Conservation (phyloP, 1,284 basidiomycete species). For the Malassezia restricta region DNA sequence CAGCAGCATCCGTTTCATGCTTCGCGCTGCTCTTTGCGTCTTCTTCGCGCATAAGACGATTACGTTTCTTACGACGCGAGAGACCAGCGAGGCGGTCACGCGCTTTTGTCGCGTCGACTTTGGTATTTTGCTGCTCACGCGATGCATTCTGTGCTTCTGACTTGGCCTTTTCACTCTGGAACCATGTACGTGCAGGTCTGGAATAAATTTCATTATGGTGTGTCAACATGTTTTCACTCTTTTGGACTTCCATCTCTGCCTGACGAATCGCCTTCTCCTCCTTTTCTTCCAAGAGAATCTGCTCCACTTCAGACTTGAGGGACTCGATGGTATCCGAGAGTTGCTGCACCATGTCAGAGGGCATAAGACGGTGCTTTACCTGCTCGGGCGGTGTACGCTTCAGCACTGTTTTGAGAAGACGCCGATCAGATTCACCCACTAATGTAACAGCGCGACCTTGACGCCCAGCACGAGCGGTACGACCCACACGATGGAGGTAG, state of each 20-base stretch:
- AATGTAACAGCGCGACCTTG: constrained; percentile 90
- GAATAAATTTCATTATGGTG: constrained; percentile 89
- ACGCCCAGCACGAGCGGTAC: constrained; percentile 85
- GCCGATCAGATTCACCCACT: constrained; percentile 88
- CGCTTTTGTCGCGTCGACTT: constrained; percentile 19
- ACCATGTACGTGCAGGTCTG: constrained; percentile 91
- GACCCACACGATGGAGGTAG: constrained; percentile 89
- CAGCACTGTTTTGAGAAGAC: constrained; percentile 88
- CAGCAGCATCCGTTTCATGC: constrained; percentile 21
- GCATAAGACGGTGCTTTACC: constrained; percentile 78
- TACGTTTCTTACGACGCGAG: constrained; percentile 30
- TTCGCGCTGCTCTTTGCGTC: constrained; percentile 23
- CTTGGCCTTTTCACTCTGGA: constrained; percentile 80
- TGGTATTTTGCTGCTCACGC: constrained; percentile 25
- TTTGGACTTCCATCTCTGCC: constrained; percentile 91
- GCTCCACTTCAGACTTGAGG: constrained; percentile 67
- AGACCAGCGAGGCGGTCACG: constrained; percentile 33
- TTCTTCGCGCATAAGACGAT: constrained; percentile 33
- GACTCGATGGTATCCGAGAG: constrained; percentile 62
- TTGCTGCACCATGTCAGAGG: constrained; percentile 62
- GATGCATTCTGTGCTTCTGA: constrained; percentile 54
- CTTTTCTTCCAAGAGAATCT: constrained; percentile 78
- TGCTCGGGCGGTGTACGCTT: constrained; percentile 75
- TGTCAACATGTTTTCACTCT: constrained; percentile 89
- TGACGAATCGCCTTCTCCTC: constrained; percentile 65